A percentile compares a stretch with the other conserved stretches of the same genome.
phyloP scores from a whole-genome alignment of 2,329 filamentous ascomycete species.

The Colletotrichum trifolii region DNA sequence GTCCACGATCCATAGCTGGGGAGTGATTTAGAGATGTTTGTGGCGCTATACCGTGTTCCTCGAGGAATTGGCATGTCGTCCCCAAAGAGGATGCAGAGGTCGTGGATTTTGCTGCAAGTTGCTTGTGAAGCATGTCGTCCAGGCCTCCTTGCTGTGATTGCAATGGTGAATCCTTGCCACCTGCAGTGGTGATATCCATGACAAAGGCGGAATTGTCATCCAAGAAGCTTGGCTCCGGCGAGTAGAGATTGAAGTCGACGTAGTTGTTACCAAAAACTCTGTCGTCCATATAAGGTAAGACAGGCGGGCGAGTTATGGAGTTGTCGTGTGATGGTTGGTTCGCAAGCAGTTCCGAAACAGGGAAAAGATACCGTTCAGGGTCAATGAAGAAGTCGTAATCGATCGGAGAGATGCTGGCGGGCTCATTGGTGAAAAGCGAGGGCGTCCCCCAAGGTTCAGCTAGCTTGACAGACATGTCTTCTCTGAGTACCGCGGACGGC shows the following conservation, averaged over 20 bases:
- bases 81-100: too few relatives aligned
- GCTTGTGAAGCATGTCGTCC: too few relatives aligned
- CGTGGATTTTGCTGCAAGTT: too few relatives aligned
- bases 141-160: not conserved
- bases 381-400: constrained; percentile 61
- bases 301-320: constrained; percentile 15
- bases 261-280: constrained; percentile 55
- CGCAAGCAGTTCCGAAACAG: constrained; percentile 41
- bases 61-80: too few relatives aligned
- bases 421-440: constrained; percentile 55
- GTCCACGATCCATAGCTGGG: not conserved
- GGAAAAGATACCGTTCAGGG: constrained; percentile 54
- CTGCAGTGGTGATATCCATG: constrained; percentile 37
- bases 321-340: constrained; percentile 5
- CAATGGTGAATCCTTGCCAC: not conserved
- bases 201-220: constrained; percentile 59
- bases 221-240: constrained; percentile 58
- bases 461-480: constrained; percentile 23
- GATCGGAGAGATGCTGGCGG: constrained; percentile 45
- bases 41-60: too few relatives aligned
- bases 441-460: constrained; percentile 58
- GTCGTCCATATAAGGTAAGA: constrained; percentile 55
- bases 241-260: constrained; percentile 67
- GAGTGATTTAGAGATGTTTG: not conserved
- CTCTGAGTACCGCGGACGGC: not conserved